Evolutionary conservation across 176 grass and related monocot genomes (phyloP), one percentile per base, ranked within the genome.

Genomic region (Areca catechu): DNA sequence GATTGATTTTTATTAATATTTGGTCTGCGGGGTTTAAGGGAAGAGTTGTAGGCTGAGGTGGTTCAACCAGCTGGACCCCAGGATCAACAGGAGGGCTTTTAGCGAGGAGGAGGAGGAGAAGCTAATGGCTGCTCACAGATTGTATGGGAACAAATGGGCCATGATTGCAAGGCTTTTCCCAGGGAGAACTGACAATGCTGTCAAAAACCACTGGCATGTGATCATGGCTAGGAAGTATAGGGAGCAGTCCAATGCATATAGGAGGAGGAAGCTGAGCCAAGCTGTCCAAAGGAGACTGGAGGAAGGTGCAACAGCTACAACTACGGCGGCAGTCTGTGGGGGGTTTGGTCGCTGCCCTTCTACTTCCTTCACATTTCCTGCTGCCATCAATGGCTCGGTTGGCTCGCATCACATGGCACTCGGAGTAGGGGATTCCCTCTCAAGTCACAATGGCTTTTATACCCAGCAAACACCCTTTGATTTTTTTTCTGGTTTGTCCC

Each of bases 121-220:
- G 20, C 80, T 97, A 0, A 82, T 92, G 83, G 78, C 83, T 49
- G 87, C 93, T 56, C 86, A 97, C 75, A 58, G 84, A 25, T 66
- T 82, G 63, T 97, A 91, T 49, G 93, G 87, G 50, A 97, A 97
- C 78, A 97, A 88, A 66, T 97, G 93, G 93, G 77, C 93, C n/a
- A 74, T 91, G 77, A 97, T 97, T 70, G 83, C 86, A 18, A 68
- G 83, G 2, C 78, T 97, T 29, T 91, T 97, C 77, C 93, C 93
- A 3, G 93, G 93, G 1, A 79, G 93, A 28, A 97, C 93, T 1
- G 93, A 91, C 75, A 91, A 91, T 72, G 81, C 83, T 23, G 78
- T 97, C 56, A 97, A 97, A 83, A 97, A 91, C 72, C 93, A 97
- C 71, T 97, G 93, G 87, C 93, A 92, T 48, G 87, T 92, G 61